Evolutionary conservation across 106 monocot species (phyloP), one percentile per base, ranked within the genome.

Genomic region (Allium cepa): DNA sequence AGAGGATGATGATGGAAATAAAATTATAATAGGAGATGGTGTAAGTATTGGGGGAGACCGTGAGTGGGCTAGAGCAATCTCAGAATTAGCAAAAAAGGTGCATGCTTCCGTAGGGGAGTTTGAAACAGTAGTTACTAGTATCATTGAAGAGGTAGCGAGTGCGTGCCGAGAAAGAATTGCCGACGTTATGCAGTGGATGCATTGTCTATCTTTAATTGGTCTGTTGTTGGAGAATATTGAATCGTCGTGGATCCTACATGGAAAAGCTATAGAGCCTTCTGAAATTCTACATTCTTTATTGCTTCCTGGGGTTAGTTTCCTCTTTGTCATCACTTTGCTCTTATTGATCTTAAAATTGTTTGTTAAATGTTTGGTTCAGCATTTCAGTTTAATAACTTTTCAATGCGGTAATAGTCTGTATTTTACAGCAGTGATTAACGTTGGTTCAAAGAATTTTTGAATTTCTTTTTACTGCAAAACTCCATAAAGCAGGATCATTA

Each of bases 91-190:
- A 0, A 85, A 73, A 62, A 99, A 79, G 69, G 93, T 99, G 64
- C 87, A 99, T 79, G 84, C 97, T 59, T 77, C 89, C 27, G 47
- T 47, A 3, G 93, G 99, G 68, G 99, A 99, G 73, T 99, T 93
- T 83, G 99, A 99, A 79, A 81, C 79, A 67, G 71, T 79, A 26
- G 45, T 93, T 5, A 63, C 78, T 67, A 47, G 36, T 47, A 78
- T 79, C 17, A 46, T 93, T 47, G 85, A 82, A 71, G 87, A 93
- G 56, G 87, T 85, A 63, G 87, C 83, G 68, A 76, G 71, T 52
- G 90, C 90, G 28, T 92, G 89, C 58, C 70, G 99, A 66, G 99
- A 99, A 76, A 90, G 99, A 74, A 83, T 73, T 55, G 99, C 92
- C 51, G 81, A 93, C 49, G 76, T 75, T 52, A 76, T 81, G 46